Evolutionary conservation across 495 filamentous ascomycete genomes (phyloP), one percentile per base, ranked within the genome.

Genomic region (Talaromyces nanjingensis): DNA sequence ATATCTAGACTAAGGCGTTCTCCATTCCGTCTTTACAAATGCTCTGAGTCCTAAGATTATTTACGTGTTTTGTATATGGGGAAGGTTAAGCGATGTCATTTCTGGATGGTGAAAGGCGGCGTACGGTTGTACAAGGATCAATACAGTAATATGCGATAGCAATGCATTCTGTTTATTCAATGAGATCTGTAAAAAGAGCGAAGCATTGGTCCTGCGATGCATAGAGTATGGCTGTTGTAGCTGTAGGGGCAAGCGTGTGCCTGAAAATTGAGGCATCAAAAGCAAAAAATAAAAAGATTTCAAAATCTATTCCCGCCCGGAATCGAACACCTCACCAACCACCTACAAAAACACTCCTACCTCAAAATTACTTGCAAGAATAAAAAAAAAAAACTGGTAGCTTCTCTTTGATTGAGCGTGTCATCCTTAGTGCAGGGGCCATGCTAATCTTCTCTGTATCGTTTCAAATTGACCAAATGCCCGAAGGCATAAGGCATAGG

Each of bases 361-460:
- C 68, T 71, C 62, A 7, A 72, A 60, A 25, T 59, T 62, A 29
- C 57, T 62, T 54, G 53, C 60, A 63, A 67, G 73, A 74, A 52
- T 33, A 47, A 52, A 25, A 57, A 86, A 88, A 31, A 89, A 89
- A 89, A 87, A 89, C 80, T 84, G 75, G 82, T 89, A 91, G 89
- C 88, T 88, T 91, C 90, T 92, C 91, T 93, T 92, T 93, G 89
- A 91, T 92, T 90, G 85, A 92, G 91, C 91, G 91, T 96, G 91
- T 96, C 92, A 96, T 96, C 92, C 92, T 96, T 96, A 96, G 92
- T 96, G 92, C 93, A 97, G 93, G 93, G 93, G 93, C 93, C 91
- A 97, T 96, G 93, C 92, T 96, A 96, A 92, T 93, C 88, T 92
- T 93, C 89, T 93, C 87, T 91, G 84, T 87, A 86, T 88, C 83